A percentile compares a stretch with the other conserved stretches of the same genome.
Conservation (phyloP, 2,329 filamentous ascomycete genomes). For the Paraphoma chrysanthemicola region DNA sequence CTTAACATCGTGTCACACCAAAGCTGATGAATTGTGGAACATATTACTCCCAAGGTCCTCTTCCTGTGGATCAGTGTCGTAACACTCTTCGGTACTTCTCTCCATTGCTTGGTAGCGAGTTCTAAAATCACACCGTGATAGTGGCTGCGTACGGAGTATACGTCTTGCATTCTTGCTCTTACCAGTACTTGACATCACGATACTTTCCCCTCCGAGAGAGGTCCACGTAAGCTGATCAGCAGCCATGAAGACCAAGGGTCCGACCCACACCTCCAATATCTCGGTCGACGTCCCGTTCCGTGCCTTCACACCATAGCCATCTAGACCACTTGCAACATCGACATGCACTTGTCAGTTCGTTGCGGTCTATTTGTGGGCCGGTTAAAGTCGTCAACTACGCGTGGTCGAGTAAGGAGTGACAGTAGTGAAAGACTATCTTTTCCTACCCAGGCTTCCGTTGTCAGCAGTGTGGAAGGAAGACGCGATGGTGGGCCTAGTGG, state of each 20-base stretch:
- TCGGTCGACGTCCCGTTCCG: no score
- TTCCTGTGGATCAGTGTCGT: background rate
- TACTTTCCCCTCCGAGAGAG: background rate
- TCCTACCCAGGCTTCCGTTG: slow-evolving; percentile 4
- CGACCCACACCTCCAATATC: background rate
- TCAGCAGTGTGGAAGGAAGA: slow-evolving; percentile 2
- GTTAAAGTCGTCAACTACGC: slow-evolving; percentile 10
- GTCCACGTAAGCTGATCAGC: background rate
- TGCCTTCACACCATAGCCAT: no score
- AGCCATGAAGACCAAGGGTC: background rate
- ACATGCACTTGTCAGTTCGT: background rate
- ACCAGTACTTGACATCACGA: background rate
- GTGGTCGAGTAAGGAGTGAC: slow-evolving; percentile 2
- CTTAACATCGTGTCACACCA: background rate
- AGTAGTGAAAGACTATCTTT: background rate
- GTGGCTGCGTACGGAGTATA: slow-evolving; percentile 8
- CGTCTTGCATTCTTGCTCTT: background rate
- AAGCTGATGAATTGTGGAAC: background rate
- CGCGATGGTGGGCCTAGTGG: slow-evolving; percentile 6
- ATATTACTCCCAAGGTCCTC: background rate
- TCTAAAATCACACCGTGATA: background rate
- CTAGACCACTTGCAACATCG: background rate
- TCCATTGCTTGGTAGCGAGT: background rate
- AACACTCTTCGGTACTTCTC: background rate
- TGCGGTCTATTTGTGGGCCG: background rate